Evolutionary conservation across 305 asterid genomes (phyloP).

Genomic region (Plantago coronopus): DNA sequence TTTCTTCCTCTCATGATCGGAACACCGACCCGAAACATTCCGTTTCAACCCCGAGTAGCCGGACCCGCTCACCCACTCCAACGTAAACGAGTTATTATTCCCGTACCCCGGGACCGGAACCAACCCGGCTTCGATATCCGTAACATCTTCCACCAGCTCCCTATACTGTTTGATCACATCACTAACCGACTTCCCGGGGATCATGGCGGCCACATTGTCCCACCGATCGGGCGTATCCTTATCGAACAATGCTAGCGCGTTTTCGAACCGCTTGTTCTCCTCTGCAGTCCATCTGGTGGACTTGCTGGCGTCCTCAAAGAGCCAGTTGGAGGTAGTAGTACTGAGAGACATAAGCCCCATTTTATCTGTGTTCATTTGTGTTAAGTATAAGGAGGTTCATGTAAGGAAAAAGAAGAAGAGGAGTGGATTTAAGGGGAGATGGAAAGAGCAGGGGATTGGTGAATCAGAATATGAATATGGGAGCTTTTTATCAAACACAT

Average conservation of each 20-base stretch:
- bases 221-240: slow-evolving; percentile 87
- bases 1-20: slow-evolving; percentile 73
- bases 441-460: slow-evolving; percentile 20
- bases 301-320: slow-evolving; percentile 42
- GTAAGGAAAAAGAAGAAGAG: not conserved
- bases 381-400: slow-evolving; percentile 14
- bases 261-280: slow-evolving; percentile 80
- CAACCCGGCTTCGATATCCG: slow-evolving; percentile 79
- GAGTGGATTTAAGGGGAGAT: slow-evolving; percentile 1
- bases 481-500: slow-evolving; percentile 32
- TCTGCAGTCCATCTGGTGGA: slow-evolving; percentile 61
- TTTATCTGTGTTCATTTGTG: slow-evolving; percentile 49
- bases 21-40: slow-evolving; percentile 33
- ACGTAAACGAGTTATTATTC: slow-evolving; percentile 46
- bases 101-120: slow-evolving; percentile 69
- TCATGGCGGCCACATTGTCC: slow-evolving; percentile 83
- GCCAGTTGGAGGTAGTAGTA: slow-evolving; percentile 48
- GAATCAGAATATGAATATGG: slow-evolving; percentile 27
- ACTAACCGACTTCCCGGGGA: slow-evolving; percentile 69
- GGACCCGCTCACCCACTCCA: slow-evolving; percentile 53
- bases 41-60: slow-evolving; percentile 39
- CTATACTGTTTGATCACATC: slow-evolving; percentile 75
- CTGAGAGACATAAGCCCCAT: slow-evolving; percentile 44
- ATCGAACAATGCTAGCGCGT: slow-evolving; percentile 77
- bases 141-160: slow-evolving; percentile 68